phyloP scores from a whole-genome alignment of 177 flowering plant genomes.

The Vitis hybrid region DNA sequence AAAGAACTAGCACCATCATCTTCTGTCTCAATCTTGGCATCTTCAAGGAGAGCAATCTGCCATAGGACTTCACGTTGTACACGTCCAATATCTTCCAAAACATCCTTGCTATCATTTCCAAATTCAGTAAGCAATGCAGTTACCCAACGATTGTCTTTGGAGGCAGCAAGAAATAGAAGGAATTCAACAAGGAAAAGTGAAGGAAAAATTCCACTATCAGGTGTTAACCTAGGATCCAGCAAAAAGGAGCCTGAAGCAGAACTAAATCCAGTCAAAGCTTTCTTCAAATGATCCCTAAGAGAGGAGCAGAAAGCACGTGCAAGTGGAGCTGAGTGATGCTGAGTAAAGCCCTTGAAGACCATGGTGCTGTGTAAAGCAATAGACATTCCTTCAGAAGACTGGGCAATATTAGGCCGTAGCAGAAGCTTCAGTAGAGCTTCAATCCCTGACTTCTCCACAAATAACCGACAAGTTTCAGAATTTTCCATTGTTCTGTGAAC shows the following conservation, averaged over 20 bases:
- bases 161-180: slow-evolving; percentile 93
- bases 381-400: slow-evolving; percentile 95
- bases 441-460: slow-evolving; percentile 96
- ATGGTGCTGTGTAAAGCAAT: slow-evolving; percentile 92
- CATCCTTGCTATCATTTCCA: slow-evolving; percentile 88
- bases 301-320: slow-evolving; percentile 86
- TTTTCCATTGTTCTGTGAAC: slow-evolving; percentile 93
- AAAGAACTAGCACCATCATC: slow-evolving; percentile 44
- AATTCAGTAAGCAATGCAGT: slow-evolving; percentile 89
- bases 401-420: slow-evolving; percentile 79
- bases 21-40: slow-evolving; percentile 58
- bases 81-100: slow-evolving; percentile 83
- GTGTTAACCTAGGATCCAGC: slow-evolving; percentile 56
- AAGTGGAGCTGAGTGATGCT: slow-evolving; percentile 85
- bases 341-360: slow-evolving; percentile 95
- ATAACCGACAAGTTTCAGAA: slow-evolving; percentile 86
- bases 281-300: slow-evolving; percentile 76
- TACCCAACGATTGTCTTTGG: slow-evolving; percentile 92
- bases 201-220: slow-evolving; percentile 63
- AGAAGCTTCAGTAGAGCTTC: slow-evolving; percentile 86
- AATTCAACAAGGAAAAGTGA: slow-evolving; percentile 85
- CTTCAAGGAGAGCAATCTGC: slow-evolving; percentile 92
- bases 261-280: slow-evolving; percentile 61
- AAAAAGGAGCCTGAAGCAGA: slow-evolving; percentile 62
- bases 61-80: slow-evolving; percentile 89